Percentiles rank a stretch among this genome's conserved stretches.
These are phyloP conservation scores for Geoglossum glabrum DNA, from an alignment of 495 filamentous ascomycete genomes.

Conservation along the genomic window DNA sequence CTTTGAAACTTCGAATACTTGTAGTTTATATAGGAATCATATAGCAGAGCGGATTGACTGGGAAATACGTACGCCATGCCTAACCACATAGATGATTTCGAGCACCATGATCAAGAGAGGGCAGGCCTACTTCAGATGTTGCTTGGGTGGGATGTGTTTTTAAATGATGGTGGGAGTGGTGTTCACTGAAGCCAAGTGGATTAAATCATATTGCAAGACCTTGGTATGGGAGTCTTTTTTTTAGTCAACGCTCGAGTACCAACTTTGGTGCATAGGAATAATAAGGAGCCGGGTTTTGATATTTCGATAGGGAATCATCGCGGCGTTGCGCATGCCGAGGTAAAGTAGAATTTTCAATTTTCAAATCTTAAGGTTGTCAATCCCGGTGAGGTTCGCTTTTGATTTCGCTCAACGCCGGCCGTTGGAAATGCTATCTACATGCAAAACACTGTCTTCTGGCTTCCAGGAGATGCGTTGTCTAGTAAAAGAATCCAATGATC, in stretches of 20 bases:
- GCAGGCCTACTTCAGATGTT: neutral
- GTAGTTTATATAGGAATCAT: neutral
- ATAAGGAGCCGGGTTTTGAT: neutral
- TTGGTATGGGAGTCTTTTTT: too few species aligned
- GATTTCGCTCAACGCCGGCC: neutral
- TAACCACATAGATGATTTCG: conserved; percentile 66
- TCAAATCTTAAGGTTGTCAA: neutral
- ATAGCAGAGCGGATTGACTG: neutral
- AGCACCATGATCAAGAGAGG: conserved; percentile 19
- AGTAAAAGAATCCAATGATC: conserved; percentile 95
- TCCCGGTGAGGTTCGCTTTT: neutral
- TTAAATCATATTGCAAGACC: too few species aligned
- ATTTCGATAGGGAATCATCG: neutral
- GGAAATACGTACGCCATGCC: conserved; percentile 59
- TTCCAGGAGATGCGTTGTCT: conserved; percentile 17
- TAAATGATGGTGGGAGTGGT: too few species aligned
- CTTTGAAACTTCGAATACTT: neutral
- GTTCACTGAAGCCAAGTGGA: too few species aligned
- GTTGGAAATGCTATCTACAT: neutral
- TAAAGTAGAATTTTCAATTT: neutral
- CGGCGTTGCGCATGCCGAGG: neutral
- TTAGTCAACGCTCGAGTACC: too few species aligned
- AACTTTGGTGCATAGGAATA: neutral
- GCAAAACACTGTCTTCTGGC: neutral
- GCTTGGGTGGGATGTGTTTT: neutral